Evolutionary conservation across 441 rosid genomes (phyloP).

Genomic region (Breynia disticha): DNA sequence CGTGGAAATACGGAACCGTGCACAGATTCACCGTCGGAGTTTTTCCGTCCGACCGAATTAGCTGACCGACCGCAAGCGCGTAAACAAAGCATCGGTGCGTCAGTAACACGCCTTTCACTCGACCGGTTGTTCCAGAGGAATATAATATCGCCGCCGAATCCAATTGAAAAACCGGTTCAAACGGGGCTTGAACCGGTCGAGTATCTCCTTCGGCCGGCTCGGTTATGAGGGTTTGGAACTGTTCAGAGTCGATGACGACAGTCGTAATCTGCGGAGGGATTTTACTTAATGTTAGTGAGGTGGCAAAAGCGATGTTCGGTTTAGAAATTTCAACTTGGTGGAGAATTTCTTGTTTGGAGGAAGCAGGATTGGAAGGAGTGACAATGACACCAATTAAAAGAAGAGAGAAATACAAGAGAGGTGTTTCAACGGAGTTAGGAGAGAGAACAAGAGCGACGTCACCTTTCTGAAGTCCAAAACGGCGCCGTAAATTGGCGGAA

Average conservation of each 20-base stretch:
- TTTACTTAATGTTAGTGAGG: constrained; percentile 25
- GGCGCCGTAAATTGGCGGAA: constrained; percentile 23
- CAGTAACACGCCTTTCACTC: constrained; percentile 43
- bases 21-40: constrained; percentile 23
- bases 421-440: constrained; percentile 34
- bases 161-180: constrained; percentile 25
- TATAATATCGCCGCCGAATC: constrained; percentile 54
- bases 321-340: constrained; percentile 34
- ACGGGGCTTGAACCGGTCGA: too few species aligned
- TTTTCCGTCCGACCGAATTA: constrained; percentile 20
- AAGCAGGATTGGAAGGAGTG: constrained; percentile 42
- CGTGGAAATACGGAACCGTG: constrained; percentile 44
- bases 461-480: constrained; percentile 28
- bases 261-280: constrained; percentile 20
- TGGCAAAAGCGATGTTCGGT: constrained; percentile 41
- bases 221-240: constrained; percentile 30
- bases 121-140: constrained; percentile 64
- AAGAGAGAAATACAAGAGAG: constrained; percentile 42
- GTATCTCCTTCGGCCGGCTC: constrained; percentile 2
- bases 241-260: constrained; percentile 31
- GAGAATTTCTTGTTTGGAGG: constrained; percentile 28
- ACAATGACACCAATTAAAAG: constrained; percentile 47
- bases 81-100: constrained; percentile 39
- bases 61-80: constrained; percentile 17
- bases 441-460: constrained; percentile 38